Conservation (phyloP, 306 rosid species). For the Ceratonia siliqua region DNA sequence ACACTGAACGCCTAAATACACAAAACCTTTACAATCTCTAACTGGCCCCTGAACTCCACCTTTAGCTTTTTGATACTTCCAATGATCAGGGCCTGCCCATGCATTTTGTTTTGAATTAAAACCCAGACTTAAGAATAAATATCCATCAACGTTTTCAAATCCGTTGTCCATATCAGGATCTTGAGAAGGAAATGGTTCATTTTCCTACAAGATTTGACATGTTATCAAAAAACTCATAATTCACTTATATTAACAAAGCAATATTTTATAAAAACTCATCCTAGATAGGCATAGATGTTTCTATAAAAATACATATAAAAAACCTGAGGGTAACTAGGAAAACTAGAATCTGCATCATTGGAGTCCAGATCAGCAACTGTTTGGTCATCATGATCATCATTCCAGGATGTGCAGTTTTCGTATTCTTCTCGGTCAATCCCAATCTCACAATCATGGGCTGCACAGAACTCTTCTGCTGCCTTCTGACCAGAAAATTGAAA, state of each 20-base stretch:
- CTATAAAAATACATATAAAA: slow-evolving; percentile 3
- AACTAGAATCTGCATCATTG: slow-evolving; percentile 59
- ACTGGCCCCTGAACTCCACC: slow-evolving; percentile 48
- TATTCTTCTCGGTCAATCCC: slow-evolving; percentile 51
- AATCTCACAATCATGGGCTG: slow-evolving; percentile 44
- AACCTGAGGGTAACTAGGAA: slow-evolving; percentile 72
- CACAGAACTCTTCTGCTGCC: slow-evolving; percentile 47
- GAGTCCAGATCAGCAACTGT: slow-evolving; percentile 55
- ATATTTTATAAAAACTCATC: slow-evolving; percentile 19
- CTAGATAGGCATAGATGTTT: slow-evolving; percentile 23
- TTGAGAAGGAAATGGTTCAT: slow-evolving; percentile 49
- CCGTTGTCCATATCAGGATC: slow-evolving; percentile 58
- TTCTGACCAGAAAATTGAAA: slow-evolving; percentile 43
- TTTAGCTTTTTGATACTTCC: slow-evolving; percentile 80
- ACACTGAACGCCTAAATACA: slow-evolving; percentile 20
- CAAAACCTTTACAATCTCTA: slow-evolving; percentile 1
- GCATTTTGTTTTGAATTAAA: slow-evolving; percentile 73
- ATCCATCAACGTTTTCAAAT: slow-evolving; percentile 68
- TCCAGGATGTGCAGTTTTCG: slow-evolving; percentile 59
- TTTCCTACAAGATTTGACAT: slow-evolving; percentile 53
- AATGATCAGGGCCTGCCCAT: slow-evolving; percentile 99
- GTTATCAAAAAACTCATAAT: slow-evolving; percentile 28
- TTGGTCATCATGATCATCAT: slow-evolving; percentile 61
- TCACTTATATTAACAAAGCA: slow-evolving; percentile 23
- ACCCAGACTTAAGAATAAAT: slow-evolving; percentile 75